Evolutionary conservation across 1,284 basidiomycete genomes (phyloP).

Genomic region (Earliella scabrosa): DNA sequence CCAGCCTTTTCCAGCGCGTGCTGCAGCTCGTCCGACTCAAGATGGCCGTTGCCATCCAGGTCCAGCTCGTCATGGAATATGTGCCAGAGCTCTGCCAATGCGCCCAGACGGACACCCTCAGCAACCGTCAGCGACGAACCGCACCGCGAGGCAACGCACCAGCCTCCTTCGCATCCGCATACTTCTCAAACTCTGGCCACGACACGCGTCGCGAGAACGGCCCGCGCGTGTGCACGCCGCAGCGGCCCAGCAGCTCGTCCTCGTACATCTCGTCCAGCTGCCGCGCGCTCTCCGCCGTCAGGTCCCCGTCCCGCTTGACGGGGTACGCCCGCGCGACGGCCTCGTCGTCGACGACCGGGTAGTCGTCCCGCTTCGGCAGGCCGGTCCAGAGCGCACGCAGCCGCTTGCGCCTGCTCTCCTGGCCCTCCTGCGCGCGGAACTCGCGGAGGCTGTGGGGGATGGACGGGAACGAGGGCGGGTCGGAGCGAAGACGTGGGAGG

Average conservation of each 20-base stretch:
- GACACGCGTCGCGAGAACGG: conserved; percentile 55
- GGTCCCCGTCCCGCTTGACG: conserved; percentile 36
- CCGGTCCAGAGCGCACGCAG: conserved; percentile 65
- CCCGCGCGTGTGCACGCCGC: conserved; percentile 54
- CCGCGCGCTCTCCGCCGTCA: conserved; percentile 73
- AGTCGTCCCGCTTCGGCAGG: conserved; percentile 43
- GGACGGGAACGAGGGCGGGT: conserved; percentile 45
- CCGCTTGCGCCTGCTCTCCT: conserved; percentile 58
- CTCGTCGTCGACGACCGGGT: conserved; percentile 33
- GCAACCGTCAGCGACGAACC: neutral
- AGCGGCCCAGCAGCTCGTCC: conserved; percentile 73
- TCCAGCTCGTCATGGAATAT: conserved; percentile 90
- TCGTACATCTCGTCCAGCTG: conserved; percentile 76
- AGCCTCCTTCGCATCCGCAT: conserved; percentile 77
- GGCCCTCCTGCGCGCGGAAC: conserved; percentile 68
- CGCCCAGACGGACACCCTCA: conserved; percentile 18
- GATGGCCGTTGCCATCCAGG: conserved; percentile 81
- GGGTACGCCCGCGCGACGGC: conserved; percentile 32
- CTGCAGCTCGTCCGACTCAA: conserved; percentile 76
- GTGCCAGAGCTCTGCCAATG: conserved; percentile 83
- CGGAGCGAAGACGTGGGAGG: conserved; percentile 63
- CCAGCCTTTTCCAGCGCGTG: conserved; percentile 76
- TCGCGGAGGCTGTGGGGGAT: conserved; percentile 57
- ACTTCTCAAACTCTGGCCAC: conserved; percentile 82
- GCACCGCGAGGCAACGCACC: conserved; percentile 54